These are phyloP conservation scores for Thielaviopsis populi DNA, from an alignment of 2,329 filamentous ascomycete species.

Conservation along the genomic window DNA sequence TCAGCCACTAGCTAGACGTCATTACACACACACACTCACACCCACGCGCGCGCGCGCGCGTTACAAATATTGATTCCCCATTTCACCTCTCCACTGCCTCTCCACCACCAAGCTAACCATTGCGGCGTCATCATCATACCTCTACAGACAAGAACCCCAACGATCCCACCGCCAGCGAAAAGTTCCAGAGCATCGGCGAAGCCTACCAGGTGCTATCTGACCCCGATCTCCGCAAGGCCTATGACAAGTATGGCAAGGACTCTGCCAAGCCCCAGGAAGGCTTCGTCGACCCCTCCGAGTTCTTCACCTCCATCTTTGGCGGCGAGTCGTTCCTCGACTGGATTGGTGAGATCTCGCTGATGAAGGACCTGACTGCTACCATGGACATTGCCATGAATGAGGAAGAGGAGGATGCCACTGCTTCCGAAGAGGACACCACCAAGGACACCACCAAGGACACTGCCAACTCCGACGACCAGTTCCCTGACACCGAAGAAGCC, in stretches of 20 bases:
- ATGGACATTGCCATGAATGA: constrained; percentile 94
- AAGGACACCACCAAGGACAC: constrained; percentile 28
- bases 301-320: constrained; percentile 97
- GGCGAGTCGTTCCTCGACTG: constrained; percentile 91
- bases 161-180: constrained; percentile 82
- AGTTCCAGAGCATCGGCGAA: constrained; percentile 77
- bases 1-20: not conserved
- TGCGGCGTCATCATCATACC: constrained; percentile 1
- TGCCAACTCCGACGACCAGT: constrained; percentile 31
- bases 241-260: constrained; percentile 96
- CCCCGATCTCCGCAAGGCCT: constrained; percentile 70
- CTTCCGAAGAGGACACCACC: constrained; percentile 25
- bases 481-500: constrained; percentile 42
- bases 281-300: constrained; percentile 91
- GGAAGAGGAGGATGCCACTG: constrained; percentile 52
- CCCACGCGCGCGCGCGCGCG: too few species aligned
- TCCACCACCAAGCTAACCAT: constrained; percentile 5
- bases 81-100: not conserved
- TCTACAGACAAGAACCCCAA: constrained; percentile 84
- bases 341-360: constrained; percentile 94
- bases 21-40: too few species aligned
- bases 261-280: constrained; percentile 78
- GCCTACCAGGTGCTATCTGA: constrained; percentile 74
- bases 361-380: constrained; percentile 94
- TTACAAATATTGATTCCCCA: not conserved